Conservation (phyloP, 202 grass and related monocot genomes). For the Setaria viridis region DNA sequence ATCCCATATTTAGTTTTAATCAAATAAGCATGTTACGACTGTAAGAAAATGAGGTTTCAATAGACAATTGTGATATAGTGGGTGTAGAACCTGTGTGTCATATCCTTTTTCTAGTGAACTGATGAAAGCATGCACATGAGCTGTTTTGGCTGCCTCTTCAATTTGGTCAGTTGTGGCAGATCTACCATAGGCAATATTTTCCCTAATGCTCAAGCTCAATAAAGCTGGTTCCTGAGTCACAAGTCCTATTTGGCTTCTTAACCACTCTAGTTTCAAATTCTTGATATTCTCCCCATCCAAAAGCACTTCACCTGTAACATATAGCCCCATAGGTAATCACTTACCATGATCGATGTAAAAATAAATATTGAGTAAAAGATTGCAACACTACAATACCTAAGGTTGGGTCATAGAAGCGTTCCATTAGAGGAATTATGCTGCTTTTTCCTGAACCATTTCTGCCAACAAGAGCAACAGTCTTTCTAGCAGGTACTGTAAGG, state of each 20-base stretch:
- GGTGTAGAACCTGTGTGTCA: constrained; percentile 72
- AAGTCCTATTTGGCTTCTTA: constrained; percentile 99
- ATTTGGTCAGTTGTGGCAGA: constrained; percentile 86
- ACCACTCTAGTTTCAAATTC: constrained; percentile 87
- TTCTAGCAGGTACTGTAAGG: constrained; percentile 89
- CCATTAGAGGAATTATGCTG: constrained; percentile 99
- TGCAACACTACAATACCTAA: constrained; percentile 67
- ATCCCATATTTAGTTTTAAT: constrained; percentile 46
- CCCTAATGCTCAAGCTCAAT: constrained; percentile 95
- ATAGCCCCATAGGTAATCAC: constrained; percentile 21
- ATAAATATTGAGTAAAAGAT: constrained; percentile 43
- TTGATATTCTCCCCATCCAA: constrained; percentile 99
- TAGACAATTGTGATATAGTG: constrained; percentile 33
- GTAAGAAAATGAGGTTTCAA: neutral
- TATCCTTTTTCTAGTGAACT: constrained; percentile 97
- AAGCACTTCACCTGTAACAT: constrained; percentile 90
- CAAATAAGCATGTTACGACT: constrained; percentile 27
- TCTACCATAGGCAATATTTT: constrained; percentile 98
- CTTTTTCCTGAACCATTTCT: constrained; percentile 99
- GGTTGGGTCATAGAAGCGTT: constrained; percentile 98
- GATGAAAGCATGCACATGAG: constrained; percentile 95
- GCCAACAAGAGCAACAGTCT: constrained; percentile 94
- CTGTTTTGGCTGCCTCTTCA: constrained; percentile 95
- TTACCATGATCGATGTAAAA: constrained; percentile 20
- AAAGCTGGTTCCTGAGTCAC: constrained; percentile 98